phyloP scores from a whole-genome alignment of 768 basidiomycete species.

The Lentinula sp. region DNA sequence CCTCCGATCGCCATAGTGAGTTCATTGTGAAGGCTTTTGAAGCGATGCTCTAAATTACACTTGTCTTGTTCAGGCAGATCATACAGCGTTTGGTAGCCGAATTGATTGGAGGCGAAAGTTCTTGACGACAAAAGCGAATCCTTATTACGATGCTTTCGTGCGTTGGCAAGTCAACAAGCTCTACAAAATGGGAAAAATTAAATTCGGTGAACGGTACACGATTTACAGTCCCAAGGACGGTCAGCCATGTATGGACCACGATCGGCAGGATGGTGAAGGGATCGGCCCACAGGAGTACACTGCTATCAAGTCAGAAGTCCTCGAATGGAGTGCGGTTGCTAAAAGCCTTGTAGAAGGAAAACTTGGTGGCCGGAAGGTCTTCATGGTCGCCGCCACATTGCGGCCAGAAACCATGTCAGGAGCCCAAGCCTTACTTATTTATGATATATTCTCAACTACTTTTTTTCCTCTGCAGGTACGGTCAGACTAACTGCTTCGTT shows the following conservation, averaged over 20 bases:
- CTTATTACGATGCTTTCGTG: conserved; percentile 95
- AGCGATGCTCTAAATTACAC: background rate
- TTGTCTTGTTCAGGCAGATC: conserved; percentile 41
- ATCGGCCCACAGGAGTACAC: conserved; percentile 96
- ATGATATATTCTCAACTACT: background rate
- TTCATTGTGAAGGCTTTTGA: conserved; percentile 9
- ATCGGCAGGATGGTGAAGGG: conserved; percentile 91
- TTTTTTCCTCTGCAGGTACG: conserved; percentile 57
- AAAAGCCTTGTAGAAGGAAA: conserved; percentile 58
- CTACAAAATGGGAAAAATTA: conserved; percentile 82
- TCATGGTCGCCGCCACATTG: conserved; percentile 91
- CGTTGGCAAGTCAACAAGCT: conserved; percentile 98
- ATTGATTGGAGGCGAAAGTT: conserved; percentile 97
- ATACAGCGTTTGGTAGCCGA: conserved; percentile 85
- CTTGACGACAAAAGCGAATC: conserved; percentile 92
- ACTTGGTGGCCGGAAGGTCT: conserved; percentile 76
- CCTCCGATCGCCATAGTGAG: conserved; percentile 88
- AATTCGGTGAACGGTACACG: conserved; percentile 97
- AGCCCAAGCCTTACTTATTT: conserved; percentile 4
- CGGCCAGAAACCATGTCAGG: conserved; percentile 93
- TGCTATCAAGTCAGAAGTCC: conserved; percentile 88
- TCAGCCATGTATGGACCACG: conserved; percentile 99
- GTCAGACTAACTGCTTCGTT: conserved; percentile 97
- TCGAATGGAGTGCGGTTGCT: conserved; percentile 73
- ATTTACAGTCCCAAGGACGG: conserved; percentile 99